Conservation (phyloP, 78 protist species). For the Isochrysis galbana region DNA sequence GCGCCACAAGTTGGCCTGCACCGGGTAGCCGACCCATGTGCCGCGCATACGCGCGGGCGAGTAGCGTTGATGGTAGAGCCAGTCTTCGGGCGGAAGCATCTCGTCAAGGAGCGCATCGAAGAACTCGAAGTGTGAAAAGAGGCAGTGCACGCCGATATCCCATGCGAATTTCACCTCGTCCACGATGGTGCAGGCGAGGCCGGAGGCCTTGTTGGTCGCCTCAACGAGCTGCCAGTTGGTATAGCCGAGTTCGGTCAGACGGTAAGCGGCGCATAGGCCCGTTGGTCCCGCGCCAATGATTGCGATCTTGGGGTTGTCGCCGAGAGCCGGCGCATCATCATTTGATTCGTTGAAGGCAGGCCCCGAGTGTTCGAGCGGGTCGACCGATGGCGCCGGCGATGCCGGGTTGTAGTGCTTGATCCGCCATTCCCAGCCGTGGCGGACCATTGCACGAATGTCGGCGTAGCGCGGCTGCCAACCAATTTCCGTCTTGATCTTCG, state of each 20-base stretch:
- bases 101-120: slow-evolving; percentile 36
- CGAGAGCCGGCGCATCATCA: neutral
- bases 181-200: slow-evolving; percentile 12
- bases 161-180: slow-evolving; percentile 31
- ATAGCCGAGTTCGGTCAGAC: slow-evolving; percentile 29
- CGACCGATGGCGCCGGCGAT: neutral
- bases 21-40: slow-evolving; percentile 25
- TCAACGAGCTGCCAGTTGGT: slow-evolving; percentile 23
- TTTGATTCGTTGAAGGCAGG: neutral
- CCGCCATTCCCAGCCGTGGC: slow-evolving; percentile 21
- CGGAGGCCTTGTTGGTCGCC: neutral
- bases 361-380: neutral
- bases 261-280: slow-evolving; percentile 40
- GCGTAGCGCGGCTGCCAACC: slow-evolving; percentile 10
- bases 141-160: slow-evolving; percentile 48
- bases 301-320: neutral
- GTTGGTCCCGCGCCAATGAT: slow-evolving; percentile 34
- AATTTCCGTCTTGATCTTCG: neutral
- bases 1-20: slow-evolving; percentile 30
- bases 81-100: neutral
- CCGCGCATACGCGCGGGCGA: slow-evolving; percentile 22
- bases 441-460: neutral
- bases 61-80: slow-evolving; percentile 24
- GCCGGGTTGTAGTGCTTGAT: neutral
- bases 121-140: slow-evolving; percentile 43